These are phyloP conservation scores for Starmera caribaea DNA, from an alignment of 805 yeast genomes.

Conservation along the genomic window DNA sequence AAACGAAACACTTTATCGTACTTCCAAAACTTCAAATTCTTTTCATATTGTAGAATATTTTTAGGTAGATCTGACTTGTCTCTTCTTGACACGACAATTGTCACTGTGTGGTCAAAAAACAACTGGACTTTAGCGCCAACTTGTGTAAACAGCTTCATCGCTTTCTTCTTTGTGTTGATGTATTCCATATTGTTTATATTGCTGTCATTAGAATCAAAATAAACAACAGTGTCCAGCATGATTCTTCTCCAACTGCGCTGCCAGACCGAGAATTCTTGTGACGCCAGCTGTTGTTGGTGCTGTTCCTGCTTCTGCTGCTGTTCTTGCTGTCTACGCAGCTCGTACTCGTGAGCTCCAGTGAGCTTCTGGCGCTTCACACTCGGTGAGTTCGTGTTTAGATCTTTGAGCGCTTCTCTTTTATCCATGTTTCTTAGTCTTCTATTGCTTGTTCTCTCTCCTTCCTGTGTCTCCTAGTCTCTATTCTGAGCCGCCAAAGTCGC, in stretches of 20 bases:
- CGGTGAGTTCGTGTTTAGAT: conserved; percentile 18
- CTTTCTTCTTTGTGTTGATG: conserved; percentile 15
- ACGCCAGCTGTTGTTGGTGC: neutral
- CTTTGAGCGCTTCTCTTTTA: conserved; percentile 13
- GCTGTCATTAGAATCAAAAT: conserved; percentile 39
- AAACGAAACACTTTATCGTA: conserved; percentile 79
- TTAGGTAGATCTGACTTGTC: conserved; percentile 30
- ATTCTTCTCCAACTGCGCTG: conserved; percentile 50
- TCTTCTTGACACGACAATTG: conserved; percentile 73
- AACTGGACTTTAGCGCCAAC: conserved; percentile 49
- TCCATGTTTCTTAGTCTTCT: conserved; percentile 6
- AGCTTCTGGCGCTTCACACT: conserved; percentile 16
- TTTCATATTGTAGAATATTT: conserved; percentile 60
- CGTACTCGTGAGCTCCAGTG: neutral
- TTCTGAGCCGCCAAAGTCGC: too few relatives aligned
- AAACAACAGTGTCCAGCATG: conserved; percentile 45
- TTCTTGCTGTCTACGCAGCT: neutral
- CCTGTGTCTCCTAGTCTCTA: too few relatives aligned
- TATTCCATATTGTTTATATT: conserved; percentile 19
- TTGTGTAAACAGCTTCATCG: conserved; percentile 18
- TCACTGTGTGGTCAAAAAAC: conserved; percentile 47
- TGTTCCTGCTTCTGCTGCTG: neutral
- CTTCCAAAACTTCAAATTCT: conserved; percentile 76
- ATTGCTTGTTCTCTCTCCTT: too few relatives aligned
- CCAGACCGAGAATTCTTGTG: conserved; percentile 41